Base-by-base conservation (phyloP, 2,329 filamentous ascomycete species). In the Ophiocordyceps camponoti-leonardi region DNA sequence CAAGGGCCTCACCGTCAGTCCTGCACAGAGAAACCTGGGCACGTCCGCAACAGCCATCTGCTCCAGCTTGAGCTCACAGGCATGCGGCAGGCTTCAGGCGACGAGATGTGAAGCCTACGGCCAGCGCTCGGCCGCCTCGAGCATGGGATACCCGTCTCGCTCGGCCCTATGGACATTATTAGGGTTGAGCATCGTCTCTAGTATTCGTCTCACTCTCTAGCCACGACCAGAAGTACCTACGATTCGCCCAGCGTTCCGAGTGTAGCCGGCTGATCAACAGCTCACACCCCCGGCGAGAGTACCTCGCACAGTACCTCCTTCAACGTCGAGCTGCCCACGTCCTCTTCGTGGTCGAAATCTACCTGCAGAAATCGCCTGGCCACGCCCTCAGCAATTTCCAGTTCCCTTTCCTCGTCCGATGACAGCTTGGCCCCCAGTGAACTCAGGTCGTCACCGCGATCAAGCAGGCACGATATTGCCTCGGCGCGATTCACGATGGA, bases 401-500 rank as follows among this genome's bases (percentile, higher is more conserved):
- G 67, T 35, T 75, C 73, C n/a, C 64, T 60, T 45, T 71, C 69
- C 54, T 94, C 86, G 4, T 67, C 65, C 0, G 67, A 63, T 0
- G 79, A 77, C 50, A 93, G 65, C 41, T 69, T 71, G 5, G 83
- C 76, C 60, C 84, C 94, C 19, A 79, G 75, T 28, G 77, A 72
- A 6, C 81, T 74, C 2, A 96, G 67, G 58, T 94, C 84, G 55
- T 90, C 83, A 7, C 86, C 84, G 44, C 71, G 75, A 16, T 77
- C 75, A 31, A 82, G 68, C 16, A 92, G 66, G 7, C 76, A 60
- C 20, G 82, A 76, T 33, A 98, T 70, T 8, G 80, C 73, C 50
- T 86, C 81, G 0, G 90, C 87, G 46, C 88, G 76, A 16, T 81
- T 66, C 7, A 95, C 73, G 11, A 96, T 75, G 6, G 72, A 69